Percentiles rank a stretch among this genome's conserved stretches.
These are phyloP conservation scores for Agastache rugosa DNA, from an alignment of 257 asterid species.

Conservation along the genomic window DNA sequence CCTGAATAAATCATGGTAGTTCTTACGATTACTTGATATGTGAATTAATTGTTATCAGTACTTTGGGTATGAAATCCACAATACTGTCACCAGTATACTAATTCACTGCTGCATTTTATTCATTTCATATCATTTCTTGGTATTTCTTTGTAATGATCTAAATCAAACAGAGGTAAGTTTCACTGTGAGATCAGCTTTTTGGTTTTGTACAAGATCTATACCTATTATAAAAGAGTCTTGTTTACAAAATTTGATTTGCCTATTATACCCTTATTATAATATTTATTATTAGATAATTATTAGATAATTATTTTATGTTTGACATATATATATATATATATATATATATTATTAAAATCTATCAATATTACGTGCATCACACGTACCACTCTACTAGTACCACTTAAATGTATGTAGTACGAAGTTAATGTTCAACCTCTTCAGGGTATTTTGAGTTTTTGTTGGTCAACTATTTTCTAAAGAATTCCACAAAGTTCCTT, in stretches of 20 bases:
- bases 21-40: neutral
- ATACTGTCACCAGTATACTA: neutral
- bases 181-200: constrained; percentile 9
- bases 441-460: neutral
- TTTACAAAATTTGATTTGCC: too few relatives aligned
- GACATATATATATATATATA: too few relatives aligned
- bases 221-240: too few relatives aligned
- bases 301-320: too few relatives aligned
- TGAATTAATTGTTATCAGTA: neutral
- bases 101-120: constrained; percentile 10
- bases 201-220: constrained; percentile 23
- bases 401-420: neutral
- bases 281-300: too few relatives aligned
- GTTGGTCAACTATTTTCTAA: neutral
- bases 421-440: neutral
- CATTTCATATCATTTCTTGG: neutral
- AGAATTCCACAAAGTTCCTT: neutral
- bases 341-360: too few relatives aligned
- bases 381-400: too few relatives aligned
- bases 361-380: too few relatives aligned
- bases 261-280: too few relatives aligned
- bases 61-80: neutral
- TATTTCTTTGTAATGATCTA: too few relatives aligned
- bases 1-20: constrained; percentile 1
- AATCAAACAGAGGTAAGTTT: too few relatives aligned